Evolutionary conservation across 2,329 filamentous ascomycete species (phyloP).

Genomic region (Talaromyces atroroseus): DNA sequence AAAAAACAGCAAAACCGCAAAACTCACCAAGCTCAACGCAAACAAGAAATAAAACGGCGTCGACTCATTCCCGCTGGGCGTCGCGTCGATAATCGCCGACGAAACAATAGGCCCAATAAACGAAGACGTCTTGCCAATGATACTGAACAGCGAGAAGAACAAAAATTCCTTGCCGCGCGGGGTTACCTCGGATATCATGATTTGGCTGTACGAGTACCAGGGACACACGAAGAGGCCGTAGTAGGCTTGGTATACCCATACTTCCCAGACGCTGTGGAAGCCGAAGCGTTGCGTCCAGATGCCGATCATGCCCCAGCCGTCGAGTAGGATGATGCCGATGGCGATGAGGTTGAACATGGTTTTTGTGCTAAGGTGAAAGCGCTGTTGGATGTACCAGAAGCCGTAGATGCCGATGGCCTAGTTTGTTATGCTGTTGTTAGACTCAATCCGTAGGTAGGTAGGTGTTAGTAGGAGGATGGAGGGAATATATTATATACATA

Average conservation of each 20-base stretch:
- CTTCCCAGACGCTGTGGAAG: constrained; percentile 51
- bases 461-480: neutral
- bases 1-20: constrained; percentile 49
- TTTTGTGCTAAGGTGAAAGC: constrained; percentile 57
- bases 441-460: neutral
- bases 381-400: constrained; percentile 59
- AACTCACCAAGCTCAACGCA: constrained; percentile 52
- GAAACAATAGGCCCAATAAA: constrained; percentile 66
- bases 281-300: constrained; percentile 52
- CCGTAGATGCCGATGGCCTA: constrained; percentile 52
- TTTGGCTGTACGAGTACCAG: constrained; percentile 66
- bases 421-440: no score
- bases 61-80: constrained; percentile 50
- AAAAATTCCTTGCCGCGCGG: constrained; percentile 64
- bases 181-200: constrained; percentile 65
- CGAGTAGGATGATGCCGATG: constrained; percentile 55
- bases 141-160: constrained; percentile 65
- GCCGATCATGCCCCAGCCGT: constrained; percentile 55
- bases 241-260: constrained; percentile 50
- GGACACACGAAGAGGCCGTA: constrained; percentile 64
- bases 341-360: constrained; percentile 64
- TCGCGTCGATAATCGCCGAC: constrained; percentile 62
- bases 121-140: constrained; percentile 62
- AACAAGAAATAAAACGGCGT: constrained; percentile 64
- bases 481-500: constrained; percentile 14